Conservation (phyloP, 148 eudicot species). For the Diospyros kaki region DNA sequence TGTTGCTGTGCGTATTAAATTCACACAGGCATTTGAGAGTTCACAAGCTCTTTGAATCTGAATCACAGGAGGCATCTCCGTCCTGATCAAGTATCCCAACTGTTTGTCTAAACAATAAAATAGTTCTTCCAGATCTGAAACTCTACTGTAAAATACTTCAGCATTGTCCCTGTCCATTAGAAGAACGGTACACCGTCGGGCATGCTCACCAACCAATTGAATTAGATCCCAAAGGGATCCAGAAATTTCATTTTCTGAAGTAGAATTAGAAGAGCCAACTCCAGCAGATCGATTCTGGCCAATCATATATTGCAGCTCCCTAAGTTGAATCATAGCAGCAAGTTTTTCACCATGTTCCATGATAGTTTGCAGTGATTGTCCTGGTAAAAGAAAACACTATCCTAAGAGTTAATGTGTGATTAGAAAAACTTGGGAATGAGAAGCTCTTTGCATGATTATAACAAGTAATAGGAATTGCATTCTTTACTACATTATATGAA, state of each 20-base stretch:
- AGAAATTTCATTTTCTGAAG: conserved; percentile 46
- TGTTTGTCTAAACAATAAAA: conserved; percentile 78
- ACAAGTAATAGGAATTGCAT: neutral
- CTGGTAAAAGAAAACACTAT: conserved; percentile 28
- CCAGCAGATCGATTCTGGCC: conserved; percentile 52
- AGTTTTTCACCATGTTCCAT: conserved; percentile 99
- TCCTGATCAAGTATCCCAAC: conserved; percentile 49
- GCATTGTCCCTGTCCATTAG: conserved; percentile 98
- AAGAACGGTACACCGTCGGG: conserved; percentile 83
- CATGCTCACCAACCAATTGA: conserved; percentile 88
- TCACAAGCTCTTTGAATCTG: conserved; percentile 85
- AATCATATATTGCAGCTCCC: conserved; percentile 72
- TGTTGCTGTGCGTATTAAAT: conserved; percentile 52
- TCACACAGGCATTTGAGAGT: conserved; percentile 70
- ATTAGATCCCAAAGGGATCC: conserved; percentile 94
- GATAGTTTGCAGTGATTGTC: conserved; percentile 76
- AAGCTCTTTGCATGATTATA: neutral
- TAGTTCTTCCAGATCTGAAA: conserved; percentile 80
- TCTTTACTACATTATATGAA: neutral
- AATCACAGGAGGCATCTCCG: conserved; percentile 51
- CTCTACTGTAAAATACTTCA: conserved; percentile 93
- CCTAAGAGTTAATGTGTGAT: neutral
- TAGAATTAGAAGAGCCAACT: conserved; percentile 33
- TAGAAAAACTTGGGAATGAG: neutral
- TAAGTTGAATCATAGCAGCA: conserved; percentile 77